These are phyloP conservation scores for Pythium coloratum DNA, from an alignment of 352 stramenopile species.

Conservation along the genomic window DNA sequence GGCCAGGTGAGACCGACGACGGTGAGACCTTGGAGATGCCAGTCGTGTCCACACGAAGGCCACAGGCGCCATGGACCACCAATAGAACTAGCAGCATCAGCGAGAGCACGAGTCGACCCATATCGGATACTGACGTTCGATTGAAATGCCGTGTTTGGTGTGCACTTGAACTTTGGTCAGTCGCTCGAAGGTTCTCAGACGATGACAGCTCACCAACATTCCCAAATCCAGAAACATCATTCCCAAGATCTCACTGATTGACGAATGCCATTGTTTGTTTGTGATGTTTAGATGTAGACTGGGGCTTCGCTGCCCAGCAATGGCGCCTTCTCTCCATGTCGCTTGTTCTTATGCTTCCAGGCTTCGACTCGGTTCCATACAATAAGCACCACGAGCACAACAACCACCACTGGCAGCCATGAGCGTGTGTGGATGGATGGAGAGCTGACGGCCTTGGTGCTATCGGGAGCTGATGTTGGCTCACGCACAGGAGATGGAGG, in stretches of 20 bases:
- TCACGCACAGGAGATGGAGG: neutral
- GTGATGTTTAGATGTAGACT: constrained; percentile 9
- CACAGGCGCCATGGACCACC: neutral
- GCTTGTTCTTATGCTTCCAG: neutral
- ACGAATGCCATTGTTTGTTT: neutral
- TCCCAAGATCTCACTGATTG: neutral
- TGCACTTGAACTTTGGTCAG: neutral
- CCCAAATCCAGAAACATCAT: neutral
- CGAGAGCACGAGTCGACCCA: too few species aligned
- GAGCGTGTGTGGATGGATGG: neutral
- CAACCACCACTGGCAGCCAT: neutral
- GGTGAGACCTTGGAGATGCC: neutral
- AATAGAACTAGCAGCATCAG: neutral
- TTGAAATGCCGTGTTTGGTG: too few species aligned
- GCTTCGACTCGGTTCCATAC: neutral
- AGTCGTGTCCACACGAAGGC: neutral
- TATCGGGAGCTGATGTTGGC: neutral
- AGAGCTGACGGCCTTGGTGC: neutral
- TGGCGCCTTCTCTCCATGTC: neutral
- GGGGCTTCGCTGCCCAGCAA: constrained; percentile 1
- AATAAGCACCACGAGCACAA: neutral
- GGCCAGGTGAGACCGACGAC: neutral
- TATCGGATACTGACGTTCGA: too few species aligned
- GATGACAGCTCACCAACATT: neutral
- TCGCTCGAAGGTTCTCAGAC: neutral